Base-by-base conservation (phyloP, 768 basidiomycete species). In the Polyporus arcularius region DNA sequence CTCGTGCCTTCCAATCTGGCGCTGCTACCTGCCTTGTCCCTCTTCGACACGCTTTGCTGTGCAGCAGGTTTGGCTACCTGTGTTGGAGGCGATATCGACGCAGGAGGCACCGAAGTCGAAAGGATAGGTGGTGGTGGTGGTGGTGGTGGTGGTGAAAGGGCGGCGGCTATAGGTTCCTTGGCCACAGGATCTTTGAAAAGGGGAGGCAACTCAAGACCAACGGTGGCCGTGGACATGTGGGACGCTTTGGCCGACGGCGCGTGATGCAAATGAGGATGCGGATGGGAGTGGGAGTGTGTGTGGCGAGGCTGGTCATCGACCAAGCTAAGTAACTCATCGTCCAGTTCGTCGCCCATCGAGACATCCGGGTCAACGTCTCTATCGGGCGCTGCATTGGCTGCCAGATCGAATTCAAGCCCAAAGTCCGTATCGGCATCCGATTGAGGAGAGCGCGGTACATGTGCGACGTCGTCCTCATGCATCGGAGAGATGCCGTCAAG, bases 301-400 rank as follows among this genome's bases (percentile, higher is more conserved):
- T 35, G 47, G 11, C 49, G 53, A n/a, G 68, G 62, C n/a, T 61
- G 73, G 64, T 85, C 87, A 66, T 88, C 89, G 32, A 91, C 76
- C 28, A 91, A 75, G 66, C 87, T 88, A 58, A 90, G 78, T 51
- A 90, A 72, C 72, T 90, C 89, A 63, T 88, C 77, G 11, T 82
- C 80, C 12, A 82, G 83, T 59, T 88, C 86, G 26, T 86, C 81
- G 56, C 86, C 76, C 70, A 73, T 75, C 76, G 59, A 77, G 68
- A 61, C 75, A 74, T 67, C 75, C 72, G 75, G 43, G 15, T 53
- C 42, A 4, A 46, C 18, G 14, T n/a, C 46, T 2, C 14, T 4
- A 3, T 57, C 55, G 58, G 67, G 38, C n/a, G 64, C 58, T 4
- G 55, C 56, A 41, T 47, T 41, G 4, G 55, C 62, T 4, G 63